These are phyloP conservation scores for Amauroascus niger DNA, from an alignment of 2,329 filamentous ascomycete species.

Conservation along the genomic window DNA sequence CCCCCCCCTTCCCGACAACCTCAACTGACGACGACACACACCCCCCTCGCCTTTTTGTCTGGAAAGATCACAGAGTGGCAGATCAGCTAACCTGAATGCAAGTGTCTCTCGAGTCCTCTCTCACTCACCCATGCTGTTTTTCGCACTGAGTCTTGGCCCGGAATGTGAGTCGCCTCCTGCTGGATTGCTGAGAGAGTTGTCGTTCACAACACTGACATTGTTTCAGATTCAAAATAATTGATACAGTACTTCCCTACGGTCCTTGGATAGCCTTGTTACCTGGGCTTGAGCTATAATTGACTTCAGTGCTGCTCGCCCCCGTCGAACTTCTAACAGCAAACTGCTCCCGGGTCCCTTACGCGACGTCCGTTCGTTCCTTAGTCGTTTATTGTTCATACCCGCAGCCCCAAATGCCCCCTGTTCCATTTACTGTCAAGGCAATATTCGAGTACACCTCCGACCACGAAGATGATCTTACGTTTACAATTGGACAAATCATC, in stretches of 20 bases:
- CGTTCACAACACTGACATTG: background rate
- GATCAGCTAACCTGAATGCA: background rate
- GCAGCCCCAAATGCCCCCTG: slow-evolving; percentile 51
- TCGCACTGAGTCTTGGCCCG: background rate
- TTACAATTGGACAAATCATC: slow-evolving; percentile 76
- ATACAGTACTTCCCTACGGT: background rate
- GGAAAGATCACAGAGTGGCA: background rate
- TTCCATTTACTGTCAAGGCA: slow-evolving; percentile 87
- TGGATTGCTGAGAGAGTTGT: background rate
- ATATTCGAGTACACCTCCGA: slow-evolving; percentile 87
- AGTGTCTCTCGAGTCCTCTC: background rate
- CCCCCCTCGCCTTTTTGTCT: background rate
- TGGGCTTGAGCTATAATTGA: background rate
- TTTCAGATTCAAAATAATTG: background rate
- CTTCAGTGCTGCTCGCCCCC: background rate
- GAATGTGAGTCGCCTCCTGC: background rate
- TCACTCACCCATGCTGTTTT: background rate
- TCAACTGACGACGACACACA: background rate
- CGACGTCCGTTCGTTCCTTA: background rate
- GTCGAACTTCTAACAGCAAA: background rate
- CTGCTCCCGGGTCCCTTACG: slow-evolving; percentile 2
- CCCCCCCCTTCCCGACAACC: background rate
- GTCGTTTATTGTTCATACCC: slow-evolving; percentile 23
- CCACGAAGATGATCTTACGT: slow-evolving; percentile 91
- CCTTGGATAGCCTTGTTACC: background rate